phyloP scores from a whole-genome alignment of 2,329 filamentous ascomycete species.

The Macrophomina phaseolina region DNA sequence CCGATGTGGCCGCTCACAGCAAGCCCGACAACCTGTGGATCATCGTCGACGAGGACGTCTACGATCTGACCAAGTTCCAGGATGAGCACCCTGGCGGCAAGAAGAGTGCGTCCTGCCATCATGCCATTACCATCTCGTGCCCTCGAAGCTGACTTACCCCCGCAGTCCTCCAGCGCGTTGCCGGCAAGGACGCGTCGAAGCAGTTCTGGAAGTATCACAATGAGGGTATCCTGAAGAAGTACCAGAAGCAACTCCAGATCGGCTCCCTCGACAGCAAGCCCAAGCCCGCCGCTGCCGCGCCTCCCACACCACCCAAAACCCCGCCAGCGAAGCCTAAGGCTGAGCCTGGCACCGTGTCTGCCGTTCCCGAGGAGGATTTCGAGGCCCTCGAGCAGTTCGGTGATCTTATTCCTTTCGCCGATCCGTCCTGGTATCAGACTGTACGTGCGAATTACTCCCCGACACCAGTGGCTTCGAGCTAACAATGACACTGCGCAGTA shows the following conservation, averaged over 20 bases:
- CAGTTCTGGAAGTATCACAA: conserved; percentile 73
- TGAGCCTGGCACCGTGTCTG: conserved; percentile 60
- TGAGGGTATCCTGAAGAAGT: conserved; percentile 66
- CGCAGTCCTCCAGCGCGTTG: conserved; percentile 67
- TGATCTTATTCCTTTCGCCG: conserved; percentile 85
- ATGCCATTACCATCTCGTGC: conserved; percentile 6
- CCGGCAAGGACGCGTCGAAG: conserved; percentile 71
- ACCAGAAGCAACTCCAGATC: conserved; percentile 64
- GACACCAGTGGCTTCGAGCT: not conserved
- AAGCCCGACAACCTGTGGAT: conserved; percentile 87
- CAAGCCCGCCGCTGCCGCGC: conserved; percentile 40
- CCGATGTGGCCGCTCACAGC: conserved; percentile 91
- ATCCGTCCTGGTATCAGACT: conserved; percentile 93
- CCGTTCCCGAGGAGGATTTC: conserved; percentile 55
- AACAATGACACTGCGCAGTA: conserved; percentile 61
- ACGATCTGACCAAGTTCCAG: conserved; percentile 78
- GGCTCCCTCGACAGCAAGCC: conserved; percentile 83
- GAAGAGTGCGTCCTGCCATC: conserved; percentile 61
- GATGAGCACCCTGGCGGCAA: conserved; percentile 68
- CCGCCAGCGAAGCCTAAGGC: conserved; percentile 61
- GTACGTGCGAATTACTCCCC: conserved; percentile 58
- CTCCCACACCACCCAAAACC: conserved; percentile 57
- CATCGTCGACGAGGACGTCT: conserved; percentile 92
- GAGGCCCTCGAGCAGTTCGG: conserved; percentile 80
- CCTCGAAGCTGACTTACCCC: conserved; percentile 30